Evolutionary conservation across 2,329 filamentous ascomycete species (phyloP).

Genomic region (Grosmannia clavigera): DNA sequence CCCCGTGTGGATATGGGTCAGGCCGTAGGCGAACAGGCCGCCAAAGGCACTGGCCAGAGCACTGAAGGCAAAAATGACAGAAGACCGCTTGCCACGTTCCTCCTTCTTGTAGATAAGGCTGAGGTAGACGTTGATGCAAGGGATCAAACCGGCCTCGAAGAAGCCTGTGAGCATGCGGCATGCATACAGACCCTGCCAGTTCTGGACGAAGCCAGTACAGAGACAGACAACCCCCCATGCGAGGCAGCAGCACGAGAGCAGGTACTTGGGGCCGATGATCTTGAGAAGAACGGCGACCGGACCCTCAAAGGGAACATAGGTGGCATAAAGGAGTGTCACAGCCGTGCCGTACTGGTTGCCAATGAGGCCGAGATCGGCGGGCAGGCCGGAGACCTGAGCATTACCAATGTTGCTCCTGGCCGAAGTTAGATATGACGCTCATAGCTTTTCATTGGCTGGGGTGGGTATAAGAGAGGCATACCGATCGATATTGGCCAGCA

Average conservation of each 20-base stretch:
- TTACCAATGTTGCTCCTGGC: conserved; percentile 10
- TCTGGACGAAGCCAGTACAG: conserved; percentile 16
- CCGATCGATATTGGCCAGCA: conserved; percentile 11
- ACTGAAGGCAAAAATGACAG: conserved; percentile 27
- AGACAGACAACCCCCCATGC: not conserved
- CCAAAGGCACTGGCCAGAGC: conserved; percentile 27
- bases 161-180: conserved; percentile 13
- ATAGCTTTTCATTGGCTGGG: not conserved
- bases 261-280: conserved; percentile 20
- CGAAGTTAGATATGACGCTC: not conserved
- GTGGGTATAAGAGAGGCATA: too few species aligned
- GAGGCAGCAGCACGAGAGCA: conserved; percentile 14
- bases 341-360: conserved; percentile 15
- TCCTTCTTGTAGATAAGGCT: conserved; percentile 24
- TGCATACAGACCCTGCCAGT: conserved; percentile 15
- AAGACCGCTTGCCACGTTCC: conserved; percentile 19
- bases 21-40: conserved; percentile 29
- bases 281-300: conserved; percentile 21
- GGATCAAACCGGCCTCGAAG: conserved; percentile 25
- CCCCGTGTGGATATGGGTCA: conserved; percentile 21
- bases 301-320: conserved; percentile 20
- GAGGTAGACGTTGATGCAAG: conserved; percentile 23
- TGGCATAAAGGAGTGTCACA: conserved; percentile 14
- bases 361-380: conserved; percentile 8
- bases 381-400: conserved; percentile 9